These are phyloP conservation scores for Thermomucor indicae-seudaticae DNA, from an alignment of 371 early-diverging fungal genomes.

Conservation along the genomic window DNA sequence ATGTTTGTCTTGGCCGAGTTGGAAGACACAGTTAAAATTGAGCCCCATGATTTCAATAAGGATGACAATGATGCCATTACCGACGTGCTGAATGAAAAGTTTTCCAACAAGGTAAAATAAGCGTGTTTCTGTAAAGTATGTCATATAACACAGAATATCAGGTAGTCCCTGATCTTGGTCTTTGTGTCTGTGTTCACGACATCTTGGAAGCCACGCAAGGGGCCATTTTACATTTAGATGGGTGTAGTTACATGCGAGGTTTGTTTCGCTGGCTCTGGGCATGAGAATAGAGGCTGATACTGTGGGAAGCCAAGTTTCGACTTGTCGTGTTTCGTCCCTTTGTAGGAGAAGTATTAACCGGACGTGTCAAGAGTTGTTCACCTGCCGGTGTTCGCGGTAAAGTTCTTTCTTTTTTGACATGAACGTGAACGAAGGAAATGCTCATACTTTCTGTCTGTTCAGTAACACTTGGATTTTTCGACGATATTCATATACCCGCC, in stretches of 20 bases:
- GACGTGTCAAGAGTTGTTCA: conserved; percentile 72
- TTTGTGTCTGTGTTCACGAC: conserved; percentile 85
- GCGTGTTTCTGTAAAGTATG: neutral
- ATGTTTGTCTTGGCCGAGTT: conserved; percentile 87
- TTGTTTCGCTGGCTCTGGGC: neutral
- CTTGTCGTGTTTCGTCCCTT: conserved; percentile 91
- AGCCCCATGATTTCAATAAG: conserved; percentile 76
- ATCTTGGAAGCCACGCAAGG: conserved; percentile 77
- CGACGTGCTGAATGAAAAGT: conserved; percentile 89
- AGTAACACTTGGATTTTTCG: conserved; percentile 89
- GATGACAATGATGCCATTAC: conserved; percentile 70
- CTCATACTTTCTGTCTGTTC: neutral
- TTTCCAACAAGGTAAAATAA: conserved; percentile 78
- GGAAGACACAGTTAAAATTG: conserved; percentile 81
- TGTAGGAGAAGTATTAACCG: conserved; percentile 81
- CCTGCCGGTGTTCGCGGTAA: conserved; percentile 68
- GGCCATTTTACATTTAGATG: conserved; percentile 79
- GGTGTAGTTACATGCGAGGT: conserved; percentile 75
- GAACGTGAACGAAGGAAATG: neutral
- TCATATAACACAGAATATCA: too few relatives aligned
- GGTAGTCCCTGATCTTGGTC: conserved; percentile 87
- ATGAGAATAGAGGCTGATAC: neutral
- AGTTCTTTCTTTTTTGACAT: too few relatives aligned
- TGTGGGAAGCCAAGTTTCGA: conserved; percentile 64
- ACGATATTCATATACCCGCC: conserved; percentile 84